phyloP scores from a whole-genome alignment of 371 early-diverging fungal species.

The Amoeboradix gromovi region DNA sequence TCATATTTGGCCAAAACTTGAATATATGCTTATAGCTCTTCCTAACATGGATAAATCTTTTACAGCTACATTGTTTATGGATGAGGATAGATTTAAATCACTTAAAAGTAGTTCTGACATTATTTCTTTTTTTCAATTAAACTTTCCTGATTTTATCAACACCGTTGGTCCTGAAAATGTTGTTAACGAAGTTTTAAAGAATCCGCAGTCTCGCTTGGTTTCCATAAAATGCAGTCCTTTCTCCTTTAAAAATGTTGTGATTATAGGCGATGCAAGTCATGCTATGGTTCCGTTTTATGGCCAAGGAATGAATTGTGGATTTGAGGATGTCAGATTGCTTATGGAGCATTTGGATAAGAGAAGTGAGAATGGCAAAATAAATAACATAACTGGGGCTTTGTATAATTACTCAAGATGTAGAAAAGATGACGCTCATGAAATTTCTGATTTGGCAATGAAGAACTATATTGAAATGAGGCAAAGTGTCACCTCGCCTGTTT shows the following conservation, averaged over 20 bases:
- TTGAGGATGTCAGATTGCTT: constrained; percentile 61
- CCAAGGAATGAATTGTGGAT: constrained; percentile 70
- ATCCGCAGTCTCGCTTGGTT: too few species aligned
- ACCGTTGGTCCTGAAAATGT: too few species aligned
- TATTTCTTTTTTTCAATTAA: constrained; percentile 32
- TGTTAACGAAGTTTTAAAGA: too few species aligned
- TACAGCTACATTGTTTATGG: constrained; percentile 86
- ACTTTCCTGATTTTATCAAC: constrained; percentile 63
- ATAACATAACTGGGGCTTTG: constrained; percentile 7
- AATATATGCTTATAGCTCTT: constrained; percentile 81
- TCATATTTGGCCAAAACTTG: constrained; percentile 86
- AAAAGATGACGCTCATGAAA: constrained; percentile 53
- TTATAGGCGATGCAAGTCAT: constrained; percentile 7
- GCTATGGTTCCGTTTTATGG: constrained; percentile 5
- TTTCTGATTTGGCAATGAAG: constrained; percentile 70
- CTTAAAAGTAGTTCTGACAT: constrained; percentile 36
- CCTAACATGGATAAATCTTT: constrained; percentile 77
- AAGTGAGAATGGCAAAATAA: constrained; percentile 2
- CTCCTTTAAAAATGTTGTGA: too few species aligned
- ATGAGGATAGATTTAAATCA: constrained; percentile 44
- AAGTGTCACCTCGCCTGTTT: constrained; percentile 35
- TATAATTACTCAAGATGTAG: constrained; percentile 36
- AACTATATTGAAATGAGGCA: constrained; percentile 83
- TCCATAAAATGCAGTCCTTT: too few species aligned
- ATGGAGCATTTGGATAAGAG: constrained; percentile 25